Percentiles rank a stretch among this genome's conserved stretches.
Evolutionary conservation across 2,329 filamentous ascomycete genomes (phyloP).

Genomic region (Ilyonectria sp.): DNA sequence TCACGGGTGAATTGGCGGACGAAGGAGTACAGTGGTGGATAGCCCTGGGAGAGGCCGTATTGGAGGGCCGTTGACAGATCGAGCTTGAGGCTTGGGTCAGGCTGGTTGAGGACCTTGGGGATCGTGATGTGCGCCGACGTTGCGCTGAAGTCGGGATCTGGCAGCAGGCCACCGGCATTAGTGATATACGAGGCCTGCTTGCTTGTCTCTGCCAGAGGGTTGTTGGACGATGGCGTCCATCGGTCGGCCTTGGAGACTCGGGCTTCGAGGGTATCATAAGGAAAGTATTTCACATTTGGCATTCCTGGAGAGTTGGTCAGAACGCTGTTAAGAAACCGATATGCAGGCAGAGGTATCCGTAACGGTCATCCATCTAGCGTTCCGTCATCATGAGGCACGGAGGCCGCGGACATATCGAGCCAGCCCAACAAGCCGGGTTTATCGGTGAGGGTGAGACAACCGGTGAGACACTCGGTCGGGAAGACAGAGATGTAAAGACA

Average conservation of each 20-base stretch:
- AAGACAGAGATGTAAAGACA: background rate
- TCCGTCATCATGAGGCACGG: constrained; percentile 4
- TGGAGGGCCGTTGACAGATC: constrained; percentile 88
- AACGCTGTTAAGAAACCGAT: background rate
- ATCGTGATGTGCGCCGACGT: constrained; percentile 73
- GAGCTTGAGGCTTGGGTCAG: constrained; percentile 78
- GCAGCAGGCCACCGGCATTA: constrained; percentile 5
- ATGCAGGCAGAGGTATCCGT: background rate
- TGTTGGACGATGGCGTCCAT: constrained; percentile 79
- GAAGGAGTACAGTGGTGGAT: constrained; percentile 84
- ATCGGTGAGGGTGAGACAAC: constrained; percentile 4
- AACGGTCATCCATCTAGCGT: background rate
- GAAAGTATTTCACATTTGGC: constrained; percentile 86
- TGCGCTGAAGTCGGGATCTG: constrained; percentile 54
- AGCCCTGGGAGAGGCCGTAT: constrained; percentile 87
- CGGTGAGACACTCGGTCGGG: background rate
- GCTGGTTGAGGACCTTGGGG: constrained; percentile 74
- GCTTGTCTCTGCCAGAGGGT: constrained; percentile 56
- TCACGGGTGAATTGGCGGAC: constrained; percentile 83
- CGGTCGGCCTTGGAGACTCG: constrained; percentile 81
- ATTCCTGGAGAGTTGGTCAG: constrained; percentile 69
- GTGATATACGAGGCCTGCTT: background rate
- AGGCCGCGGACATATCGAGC: constrained; percentile 9
- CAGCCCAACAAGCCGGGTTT: background rate
- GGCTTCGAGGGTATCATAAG: constrained; percentile 91